Conservation (phyloP, 164 flowering plant genomes). For the Sextonia rubra region DNA sequence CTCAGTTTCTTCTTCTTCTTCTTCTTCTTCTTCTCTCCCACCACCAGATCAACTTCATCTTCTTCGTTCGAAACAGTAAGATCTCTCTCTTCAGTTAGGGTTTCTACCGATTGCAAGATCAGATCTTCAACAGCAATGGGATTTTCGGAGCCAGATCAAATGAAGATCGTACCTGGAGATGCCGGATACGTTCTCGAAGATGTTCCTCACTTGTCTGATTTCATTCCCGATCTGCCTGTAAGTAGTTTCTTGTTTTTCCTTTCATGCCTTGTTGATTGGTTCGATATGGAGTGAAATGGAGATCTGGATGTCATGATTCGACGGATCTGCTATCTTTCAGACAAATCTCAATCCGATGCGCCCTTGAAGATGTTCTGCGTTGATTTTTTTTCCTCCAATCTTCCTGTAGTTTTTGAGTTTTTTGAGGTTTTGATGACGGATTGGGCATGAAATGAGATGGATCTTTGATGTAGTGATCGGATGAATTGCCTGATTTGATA, state of each 20-base stretch:
- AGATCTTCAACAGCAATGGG: slow-evolving; percentile 5
- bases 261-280: neutral
- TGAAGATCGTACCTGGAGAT: slow-evolving; percentile 36
- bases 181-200: slow-evolving; percentile 56
- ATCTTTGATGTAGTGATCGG: no score
- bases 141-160: neutral
- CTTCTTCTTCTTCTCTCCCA: neutral
- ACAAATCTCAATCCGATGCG: no score
- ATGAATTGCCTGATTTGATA: no score
- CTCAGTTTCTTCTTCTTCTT: neutral
- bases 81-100: neutral
- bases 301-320: neutral
- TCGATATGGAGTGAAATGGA: neutral
- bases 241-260: neutral
- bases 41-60: neutral
- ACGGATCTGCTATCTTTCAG: neutral
- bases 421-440: no score
- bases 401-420: no score
- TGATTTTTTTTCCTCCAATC: no score
- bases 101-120: neutral
- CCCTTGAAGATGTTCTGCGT: no score
- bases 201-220: slow-evolving; percentile 45
- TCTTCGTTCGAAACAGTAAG: no score
- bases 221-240: neutral
- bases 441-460: no score